Conservation (phyloP, 1,284 basidiomycete genomes). For the Ceratobasidium sp. region DNA sequence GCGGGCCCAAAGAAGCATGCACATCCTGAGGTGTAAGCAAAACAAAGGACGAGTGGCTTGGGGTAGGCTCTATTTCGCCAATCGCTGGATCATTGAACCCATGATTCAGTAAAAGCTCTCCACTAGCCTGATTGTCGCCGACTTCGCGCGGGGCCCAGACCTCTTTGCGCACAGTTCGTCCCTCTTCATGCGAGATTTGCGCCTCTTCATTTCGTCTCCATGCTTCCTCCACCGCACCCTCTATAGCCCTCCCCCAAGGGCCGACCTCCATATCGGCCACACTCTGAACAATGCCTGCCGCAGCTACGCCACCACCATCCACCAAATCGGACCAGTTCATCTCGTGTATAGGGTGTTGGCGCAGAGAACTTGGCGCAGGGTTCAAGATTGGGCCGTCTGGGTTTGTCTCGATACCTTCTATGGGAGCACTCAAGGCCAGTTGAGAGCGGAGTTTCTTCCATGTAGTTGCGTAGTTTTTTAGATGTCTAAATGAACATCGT, state of each 20-base stretch:
- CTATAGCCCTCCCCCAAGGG: no score
- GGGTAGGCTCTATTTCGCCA: no score
- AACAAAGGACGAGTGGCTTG: no score
- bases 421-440: background rate
- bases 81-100: constrained; percentile 45
- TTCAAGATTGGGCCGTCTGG: constrained; percentile 79
- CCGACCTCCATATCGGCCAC: background rate
- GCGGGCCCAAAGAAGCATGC: no score
- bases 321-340: background rate
- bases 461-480: constrained; percentile 44
- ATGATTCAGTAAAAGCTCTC: constrained; percentile 33
- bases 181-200: no score
- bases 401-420: constrained; percentile 75
- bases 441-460: constrained; percentile 41
- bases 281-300: background rate
- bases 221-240: no score
- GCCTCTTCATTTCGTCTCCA: no score
- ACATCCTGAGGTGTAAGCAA: no score
- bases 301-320: no score
- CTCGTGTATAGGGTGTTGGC: constrained; percentile 12
- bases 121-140: constrained; percentile 33
- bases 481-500: background rate
- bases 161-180: no score
- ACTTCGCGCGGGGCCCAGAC: no score
- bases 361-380: constrained; percentile 53